Percentiles rank a stretch among this genome's conserved stretches.
phyloP scores from a whole-genome alignment of 495 filamentous ascomycete genomes.

The Oleoguttula mirabilis region DNA sequence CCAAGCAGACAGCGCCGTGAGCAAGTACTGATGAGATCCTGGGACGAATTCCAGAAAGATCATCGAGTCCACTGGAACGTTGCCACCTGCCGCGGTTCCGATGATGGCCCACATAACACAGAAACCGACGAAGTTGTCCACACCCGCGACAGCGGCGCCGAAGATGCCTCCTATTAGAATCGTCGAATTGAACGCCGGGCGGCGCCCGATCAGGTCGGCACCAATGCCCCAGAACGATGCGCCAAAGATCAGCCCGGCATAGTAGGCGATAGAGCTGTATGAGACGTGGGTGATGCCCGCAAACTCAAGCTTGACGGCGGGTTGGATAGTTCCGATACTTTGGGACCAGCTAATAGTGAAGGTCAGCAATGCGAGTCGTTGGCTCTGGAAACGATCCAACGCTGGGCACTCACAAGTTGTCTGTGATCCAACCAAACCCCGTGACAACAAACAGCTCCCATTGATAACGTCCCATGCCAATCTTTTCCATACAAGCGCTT shows the following conservation, averaged over 20 bases:
- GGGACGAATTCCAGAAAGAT: slow-evolving; percentile 51
- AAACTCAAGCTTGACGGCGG: slow-evolving; percentile 43
- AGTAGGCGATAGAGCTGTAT: slow-evolving; percentile 47
- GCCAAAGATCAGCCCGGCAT: slow-evolving; percentile 45
- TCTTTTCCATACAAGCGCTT: too few species aligned
- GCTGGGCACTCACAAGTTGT: slow-evolving; percentile 30
- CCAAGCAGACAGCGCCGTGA: slow-evolving; percentile 48
- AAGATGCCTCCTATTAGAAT: slow-evolving; percentile 41
- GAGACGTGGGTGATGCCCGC: slow-evolving; percentile 36
- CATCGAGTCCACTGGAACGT: slow-evolving; percentile 39
- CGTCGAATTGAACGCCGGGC: slow-evolving; percentile 47
- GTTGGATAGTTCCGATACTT: slow-evolving; percentile 37
- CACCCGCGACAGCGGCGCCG: slow-evolving; percentile 42
- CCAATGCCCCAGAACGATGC: slow-evolving; percentile 48
- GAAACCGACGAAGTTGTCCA: slow-evolving; percentile 40
- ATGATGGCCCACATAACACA: slow-evolving; percentile 39
- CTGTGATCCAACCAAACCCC: slow-evolving; percentile 24
- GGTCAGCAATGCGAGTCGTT: too few species aligned
- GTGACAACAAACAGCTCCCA: slow-evolving; percentile 22
- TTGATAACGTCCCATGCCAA: slow-evolving; percentile 24
- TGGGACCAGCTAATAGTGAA: too few species aligned
- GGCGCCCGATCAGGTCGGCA: slow-evolving; percentile 46
- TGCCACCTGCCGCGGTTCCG: slow-evolving; percentile 50
- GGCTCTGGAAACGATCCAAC: too few species aligned
- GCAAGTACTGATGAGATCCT: slow-evolving; percentile 38